Conservation (phyloP, 208 protist species). For the Wallacemonas sp. region DNA sequence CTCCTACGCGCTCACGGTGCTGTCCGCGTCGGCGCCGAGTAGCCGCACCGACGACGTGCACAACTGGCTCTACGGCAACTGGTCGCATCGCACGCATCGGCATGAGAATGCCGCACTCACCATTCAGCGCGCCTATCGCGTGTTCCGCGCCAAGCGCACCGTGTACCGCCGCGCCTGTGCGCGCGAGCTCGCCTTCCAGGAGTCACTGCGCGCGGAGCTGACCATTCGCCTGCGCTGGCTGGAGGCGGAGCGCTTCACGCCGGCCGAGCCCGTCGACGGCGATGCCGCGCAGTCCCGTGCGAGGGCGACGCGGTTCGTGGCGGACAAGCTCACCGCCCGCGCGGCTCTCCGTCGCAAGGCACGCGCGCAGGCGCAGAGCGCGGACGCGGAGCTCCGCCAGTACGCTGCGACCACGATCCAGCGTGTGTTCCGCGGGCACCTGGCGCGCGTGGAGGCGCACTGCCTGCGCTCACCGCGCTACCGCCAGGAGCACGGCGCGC, state of each 20-base stretch:
- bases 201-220: slow-evolving; percentile 45
- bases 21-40: too few species aligned
- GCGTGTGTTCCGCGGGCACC: slow-evolving; percentile 37
- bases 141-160: slow-evolving; percentile 43
- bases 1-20: too few species aligned
- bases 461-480: slow-evolving; percentile 23
- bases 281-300: slow-evolving; percentile 11
- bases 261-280: background rate
- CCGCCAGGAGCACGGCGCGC: background rate
- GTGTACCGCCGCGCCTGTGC: slow-evolving; percentile 42
- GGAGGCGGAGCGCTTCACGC: slow-evolving; percentile 28
- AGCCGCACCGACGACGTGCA: slow-evolving; percentile 30
- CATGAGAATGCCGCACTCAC: slow-evolving; percentile 83
- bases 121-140: slow-evolving; percentile 81
- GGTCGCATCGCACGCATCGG: slow-evolving; percentile 70
- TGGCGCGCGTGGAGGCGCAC: slow-evolving; percentile 23
- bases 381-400: slow-evolving; percentile 11
- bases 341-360: slow-evolving; percentile 36
- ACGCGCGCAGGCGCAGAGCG: background rate
- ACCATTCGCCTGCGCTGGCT: slow-evolving; percentile 24
- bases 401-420: slow-evolving; percentile 42
- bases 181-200: slow-evolving; percentile 39
- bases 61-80: slow-evolving; percentile 64
- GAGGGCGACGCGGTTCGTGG: slow-evolving; percentile 57
- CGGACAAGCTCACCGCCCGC: slow-evolving; percentile 56